A percentile compares a stretch with the other conserved stretches of the same genome.
These are phyloP conservation scores for Lobulomyces angularis DNA, from an alignment of 192 early-diverging fungal species.

Conservation along the genomic window DNA sequence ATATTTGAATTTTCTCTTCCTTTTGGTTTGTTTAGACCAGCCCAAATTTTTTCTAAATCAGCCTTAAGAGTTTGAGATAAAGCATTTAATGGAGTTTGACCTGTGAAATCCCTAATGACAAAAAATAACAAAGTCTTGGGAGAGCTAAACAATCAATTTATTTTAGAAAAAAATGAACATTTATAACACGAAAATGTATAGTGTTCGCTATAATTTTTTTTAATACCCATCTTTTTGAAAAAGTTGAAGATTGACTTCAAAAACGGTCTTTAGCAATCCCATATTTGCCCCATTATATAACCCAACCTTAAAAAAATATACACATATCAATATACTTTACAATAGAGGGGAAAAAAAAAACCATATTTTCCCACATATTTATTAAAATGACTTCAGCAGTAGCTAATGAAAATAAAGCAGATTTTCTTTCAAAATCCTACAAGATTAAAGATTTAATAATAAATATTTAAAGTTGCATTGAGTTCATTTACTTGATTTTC, in stretches of 20 bases:
- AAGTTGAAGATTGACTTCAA: constrained; percentile 96
- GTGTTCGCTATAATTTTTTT: background rate
- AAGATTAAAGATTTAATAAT: constrained; percentile 7
- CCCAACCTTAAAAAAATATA: no score
- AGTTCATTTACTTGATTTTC: constrained; percentile 70
- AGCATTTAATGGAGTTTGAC: constrained; percentile 69
- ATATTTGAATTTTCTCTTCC: constrained; percentile 64
- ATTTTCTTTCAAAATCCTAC: constrained; percentile 92
- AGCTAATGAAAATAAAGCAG: constrained; percentile 91
- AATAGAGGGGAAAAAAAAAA: no score
- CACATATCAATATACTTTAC: no score
- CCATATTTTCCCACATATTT: constrained; percentile 96
- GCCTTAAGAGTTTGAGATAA: constrained; percentile 61
- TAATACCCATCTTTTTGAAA: constrained; percentile 72
- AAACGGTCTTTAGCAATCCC: constrained; percentile 93
- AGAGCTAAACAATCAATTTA: constrained; percentile 29
- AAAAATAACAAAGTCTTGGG: constrained; percentile 89
- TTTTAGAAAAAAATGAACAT: constrained; percentile 2
- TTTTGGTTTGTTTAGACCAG: constrained; percentile 72
- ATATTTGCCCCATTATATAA: constrained; percentile 99
- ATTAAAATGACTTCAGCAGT: constrained; percentile 89
- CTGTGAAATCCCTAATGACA: constrained; percentile 92
- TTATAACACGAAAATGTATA: constrained; percentile 4
- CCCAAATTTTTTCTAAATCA: constrained; percentile 89
- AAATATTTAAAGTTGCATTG: background rate